Evolutionary conservation across 495 filamentous ascomycete genomes (phyloP).

Genomic region (Talaromyces nanjingensis): DNA sequence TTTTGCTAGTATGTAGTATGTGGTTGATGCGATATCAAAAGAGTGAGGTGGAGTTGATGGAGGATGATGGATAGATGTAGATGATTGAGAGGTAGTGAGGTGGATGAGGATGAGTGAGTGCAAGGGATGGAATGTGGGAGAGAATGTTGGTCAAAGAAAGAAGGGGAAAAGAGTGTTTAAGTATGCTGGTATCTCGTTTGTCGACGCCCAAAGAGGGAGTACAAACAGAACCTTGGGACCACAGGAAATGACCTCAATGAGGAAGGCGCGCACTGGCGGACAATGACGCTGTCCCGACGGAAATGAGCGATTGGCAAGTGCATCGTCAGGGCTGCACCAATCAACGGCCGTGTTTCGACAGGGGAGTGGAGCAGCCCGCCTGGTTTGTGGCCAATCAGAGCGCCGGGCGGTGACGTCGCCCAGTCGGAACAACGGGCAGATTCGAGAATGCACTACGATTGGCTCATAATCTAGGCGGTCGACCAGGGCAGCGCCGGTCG

Average conservation of each 20-base stretch:
- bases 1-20: slow-evolving; percentile 19
- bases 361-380: not conserved
- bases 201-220: not conserved
- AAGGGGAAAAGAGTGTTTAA: not conserved
- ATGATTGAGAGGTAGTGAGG: not conserved
- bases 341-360: not conserved
- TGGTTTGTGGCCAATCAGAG: not conserved
- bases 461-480: not conserved
- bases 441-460: not conserved
- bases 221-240: not conserved
- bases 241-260: not conserved
- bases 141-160: not conserved
- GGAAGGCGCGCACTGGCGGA: not conserved
- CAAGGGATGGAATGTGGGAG: not conserved
- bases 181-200: not conserved
- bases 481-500: not conserved
- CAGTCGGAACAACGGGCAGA: not conserved
- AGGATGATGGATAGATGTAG: not conserved
- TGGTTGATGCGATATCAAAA: slow-evolving; percentile 7
- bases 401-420: not conserved
- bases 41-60: slow-evolving; percentile 5
- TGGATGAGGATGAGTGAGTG: slow-evolving; percentile 5
- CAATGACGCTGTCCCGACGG: not conserved
- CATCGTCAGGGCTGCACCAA: not conserved
- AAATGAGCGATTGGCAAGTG: slow-evolving; percentile 1